Percentiles rank a stretch among this genome's conserved stretches.
Conservation (phyloP, 768 basidiomycete species). For the Trametes meyenii region DNA sequence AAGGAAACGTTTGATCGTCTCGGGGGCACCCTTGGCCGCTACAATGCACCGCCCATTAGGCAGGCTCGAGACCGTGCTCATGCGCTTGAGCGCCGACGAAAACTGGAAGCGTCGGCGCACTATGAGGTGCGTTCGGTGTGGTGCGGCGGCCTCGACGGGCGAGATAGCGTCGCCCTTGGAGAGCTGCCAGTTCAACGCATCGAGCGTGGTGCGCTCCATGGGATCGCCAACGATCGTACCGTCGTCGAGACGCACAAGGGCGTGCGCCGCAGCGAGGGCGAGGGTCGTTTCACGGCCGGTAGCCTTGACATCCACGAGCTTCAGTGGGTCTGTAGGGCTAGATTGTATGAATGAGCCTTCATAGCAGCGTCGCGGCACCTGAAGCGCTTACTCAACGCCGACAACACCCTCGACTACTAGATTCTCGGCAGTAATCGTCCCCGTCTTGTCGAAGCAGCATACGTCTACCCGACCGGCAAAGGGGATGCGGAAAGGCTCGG, state of each 20-base stretch:
- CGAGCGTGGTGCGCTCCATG: constrained; percentile 97
- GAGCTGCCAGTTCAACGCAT: constrained; percentile 88
- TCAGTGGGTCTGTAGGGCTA: constrained; percentile 61
- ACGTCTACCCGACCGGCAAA: constrained; percentile 95
- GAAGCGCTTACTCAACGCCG: constrained; percentile 75
- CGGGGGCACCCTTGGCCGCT: constrained; percentile 95
- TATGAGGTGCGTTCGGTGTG: constrained; percentile 60
- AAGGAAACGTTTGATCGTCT: constrained; percentile 93
- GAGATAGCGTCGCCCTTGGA: constrained; percentile 73
- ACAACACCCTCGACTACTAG: constrained; percentile 92
- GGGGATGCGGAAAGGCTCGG: constrained; percentile 98
- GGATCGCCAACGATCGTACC: constrained; percentile 95
- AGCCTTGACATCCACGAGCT: constrained; percentile 79
- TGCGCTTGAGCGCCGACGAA: constrained; percentile 95
- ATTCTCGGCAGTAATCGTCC: constrained; percentile 96
- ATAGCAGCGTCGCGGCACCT: background rate
- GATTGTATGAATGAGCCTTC: background rate
- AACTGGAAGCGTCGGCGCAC: constrained; percentile 97
- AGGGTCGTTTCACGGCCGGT: constrained; percentile 77
- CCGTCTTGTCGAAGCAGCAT: constrained; percentile 99
- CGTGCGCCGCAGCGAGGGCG: constrained; percentile 93
- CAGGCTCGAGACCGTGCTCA: constrained; percentile 84
- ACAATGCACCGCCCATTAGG: constrained; percentile 62
- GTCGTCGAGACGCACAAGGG: constrained; percentile 91
- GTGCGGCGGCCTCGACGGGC: constrained; percentile 52